Evolutionary conservation across 2,329 filamentous ascomycete genomes (phyloP).

Genomic region (Aspergillus hiratsukae): DNA sequence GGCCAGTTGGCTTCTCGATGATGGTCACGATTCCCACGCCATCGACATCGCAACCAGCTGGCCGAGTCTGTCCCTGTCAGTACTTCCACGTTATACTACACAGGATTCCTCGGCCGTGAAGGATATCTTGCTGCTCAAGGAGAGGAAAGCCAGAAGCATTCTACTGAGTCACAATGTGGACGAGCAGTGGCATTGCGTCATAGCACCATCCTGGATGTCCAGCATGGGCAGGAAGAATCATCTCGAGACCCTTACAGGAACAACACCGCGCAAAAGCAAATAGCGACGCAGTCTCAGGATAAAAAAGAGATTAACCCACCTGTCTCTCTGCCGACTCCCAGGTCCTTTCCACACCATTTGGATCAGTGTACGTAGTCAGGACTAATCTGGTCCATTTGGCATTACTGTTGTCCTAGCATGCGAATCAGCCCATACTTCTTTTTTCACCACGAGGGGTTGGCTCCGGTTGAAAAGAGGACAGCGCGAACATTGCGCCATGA

Average conservation of each 20-base stretch:
- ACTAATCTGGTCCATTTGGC: conserved; percentile 41
- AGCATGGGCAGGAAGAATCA: not conserved
- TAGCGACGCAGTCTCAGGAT: not conserved
- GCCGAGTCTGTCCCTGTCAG: conserved; percentile 33
- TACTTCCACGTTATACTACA: not conserved
- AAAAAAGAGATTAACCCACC: conserved; percentile 22
- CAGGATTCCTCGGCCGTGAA: not conserved
- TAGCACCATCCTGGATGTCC: not conserved
- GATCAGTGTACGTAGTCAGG: conserved; percentile 42
- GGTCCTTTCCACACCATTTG: conserved; percentile 37
- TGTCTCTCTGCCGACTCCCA: conserved; percentile 45
- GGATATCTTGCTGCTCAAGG: not conserved
- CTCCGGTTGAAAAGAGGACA: not conserved
- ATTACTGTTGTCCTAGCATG: conserved; percentile 32
- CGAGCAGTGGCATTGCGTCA: not conserved
- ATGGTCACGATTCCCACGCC: conserved; percentile 60
- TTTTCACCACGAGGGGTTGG: not conserved
- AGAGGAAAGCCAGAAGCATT: not conserved
- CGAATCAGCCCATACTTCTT: not conserved
- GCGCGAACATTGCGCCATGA: not conserved
- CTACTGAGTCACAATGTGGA: not conserved
- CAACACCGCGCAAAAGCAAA: not conserved
- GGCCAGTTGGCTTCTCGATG: conserved; percentile 49
- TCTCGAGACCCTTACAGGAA: not conserved
- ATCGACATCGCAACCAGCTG: conserved; percentile 50